Base-by-base conservation (phyloP, 208 protist species). In the Trypanosoma vivax region DNA sequence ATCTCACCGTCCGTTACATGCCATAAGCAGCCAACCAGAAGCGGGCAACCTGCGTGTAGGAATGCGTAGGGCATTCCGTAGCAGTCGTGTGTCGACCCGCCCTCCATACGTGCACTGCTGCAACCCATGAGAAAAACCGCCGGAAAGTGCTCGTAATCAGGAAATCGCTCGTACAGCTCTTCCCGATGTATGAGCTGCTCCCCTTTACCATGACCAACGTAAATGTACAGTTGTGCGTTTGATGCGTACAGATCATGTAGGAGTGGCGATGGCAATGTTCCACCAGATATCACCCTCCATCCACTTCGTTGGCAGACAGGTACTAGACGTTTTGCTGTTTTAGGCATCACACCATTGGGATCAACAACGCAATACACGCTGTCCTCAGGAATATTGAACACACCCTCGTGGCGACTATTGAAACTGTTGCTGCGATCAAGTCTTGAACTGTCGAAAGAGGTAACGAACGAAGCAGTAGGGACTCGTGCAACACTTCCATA, bases 1-100 rank as follows among this genome's bases (percentile, higher is more conserved):
- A 88, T 74, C 33, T 93, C 85, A 5, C 70, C 76, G 60, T 87
- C 79, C 10, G 81, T 90, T 21, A 93, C 70, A 48, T 93, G 79
- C 77, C 79, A 87, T 38, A 89, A 57, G 49, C 76, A 90, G 0
- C 79, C 85, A 30, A 90, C 34, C 13, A 87, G 55, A 25, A 66
- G 60, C 30, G 61, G 52, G 11, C 53, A 55, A 2, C 85, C 85
- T 3, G 85, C 85, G 47, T 84, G 79, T n/a, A 88, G 65, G 47
- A 81, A 90, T 7, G 76, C 76, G 49, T 65, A 63, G 4, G 85
- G 85, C 70, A 90, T 71, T 9, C 81, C 85, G 37, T 74, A 67
- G 31, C 50, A 57, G 24, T 84, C 78, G 56, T 60, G 73, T 13
- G 46, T 28, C 16, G 40, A 24, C 4, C 73, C 55, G 29, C 61